phyloP scores from a whole-genome alignment of 148 eudicot species.

The Arctostaphylos glauca region DNA sequence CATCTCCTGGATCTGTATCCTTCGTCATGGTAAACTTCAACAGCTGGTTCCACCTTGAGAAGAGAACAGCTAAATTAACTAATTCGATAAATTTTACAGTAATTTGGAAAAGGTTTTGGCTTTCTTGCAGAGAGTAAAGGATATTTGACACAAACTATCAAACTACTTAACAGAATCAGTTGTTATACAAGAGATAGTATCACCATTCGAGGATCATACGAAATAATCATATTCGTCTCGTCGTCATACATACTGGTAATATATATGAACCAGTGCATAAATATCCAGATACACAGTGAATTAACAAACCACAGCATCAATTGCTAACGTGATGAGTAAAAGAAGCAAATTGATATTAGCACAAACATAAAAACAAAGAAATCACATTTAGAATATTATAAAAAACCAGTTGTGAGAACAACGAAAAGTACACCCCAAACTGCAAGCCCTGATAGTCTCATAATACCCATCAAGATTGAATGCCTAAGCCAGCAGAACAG shows the following conservation, averaged over 20 bases:
- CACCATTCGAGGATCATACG: neutral
- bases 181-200: neutral
- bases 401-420: too few species aligned
- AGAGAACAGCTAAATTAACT: neutral
- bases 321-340: too few species aligned
- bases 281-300: neutral
- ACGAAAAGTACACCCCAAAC: too few species aligned
- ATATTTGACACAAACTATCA: neutral
- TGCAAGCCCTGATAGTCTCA: neutral
- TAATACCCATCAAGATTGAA: neutral
- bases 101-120: neutral
- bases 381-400: too few species aligned
- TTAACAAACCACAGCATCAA: neutral
- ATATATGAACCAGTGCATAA: neutral
- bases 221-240: neutral
- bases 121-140: neutral
- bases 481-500: neutral
- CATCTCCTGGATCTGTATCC: conserved; percentile 47
- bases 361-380: too few species aligned
- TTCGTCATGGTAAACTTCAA: conserved; percentile 50
- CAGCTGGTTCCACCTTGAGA: conserved; percentile 55
- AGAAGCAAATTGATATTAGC: too few species aligned
- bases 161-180: conserved; percentile 3
- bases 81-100: neutral
- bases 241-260: neutral